These are phyloP conservation scores for Zopfochytrium polystomum DNA, from an alignment of 371 early-diverging fungal genomes.

Conservation along the genomic window DNA sequence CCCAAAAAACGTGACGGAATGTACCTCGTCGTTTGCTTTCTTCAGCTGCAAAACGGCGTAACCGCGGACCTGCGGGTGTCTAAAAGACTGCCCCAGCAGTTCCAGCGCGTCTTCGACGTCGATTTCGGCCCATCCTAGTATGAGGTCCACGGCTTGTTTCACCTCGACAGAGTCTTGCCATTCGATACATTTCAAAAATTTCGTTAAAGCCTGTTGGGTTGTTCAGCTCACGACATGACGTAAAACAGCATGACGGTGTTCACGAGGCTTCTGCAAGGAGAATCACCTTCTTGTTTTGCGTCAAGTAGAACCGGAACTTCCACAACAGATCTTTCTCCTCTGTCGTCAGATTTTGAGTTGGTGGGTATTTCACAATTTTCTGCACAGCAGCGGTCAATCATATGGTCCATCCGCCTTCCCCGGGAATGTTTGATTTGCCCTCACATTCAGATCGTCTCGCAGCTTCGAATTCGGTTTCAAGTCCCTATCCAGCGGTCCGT, in stretches of 20 bases:
- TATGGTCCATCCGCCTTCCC: neutral
- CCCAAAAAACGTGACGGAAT: neutral
- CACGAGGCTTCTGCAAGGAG: neutral
- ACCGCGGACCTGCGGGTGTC: constrained; percentile 72
- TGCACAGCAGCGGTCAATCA: constrained; percentile 29
- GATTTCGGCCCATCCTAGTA: constrained; percentile 85
- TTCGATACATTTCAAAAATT: constrained; percentile 91
- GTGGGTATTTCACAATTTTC: constrained; percentile 88
- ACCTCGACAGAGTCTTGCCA: constrained; percentile 92
- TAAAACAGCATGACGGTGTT: neutral
- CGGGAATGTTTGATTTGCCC: constrained; percentile 5
- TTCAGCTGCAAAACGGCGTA: constrained; percentile 87
- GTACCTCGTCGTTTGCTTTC: constrained; percentile 88
- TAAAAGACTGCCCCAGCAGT: constrained; percentile 83
- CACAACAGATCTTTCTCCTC: constrained; percentile 92
- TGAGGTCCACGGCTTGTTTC: constrained; percentile 83
- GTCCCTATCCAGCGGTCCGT: constrained; percentile 85
- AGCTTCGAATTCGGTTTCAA: constrained; percentile 92
- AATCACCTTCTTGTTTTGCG: constrained; percentile 73
- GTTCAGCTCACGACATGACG: too few relatives aligned
- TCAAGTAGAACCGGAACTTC: constrained; percentile 93
- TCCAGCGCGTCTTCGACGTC: constrained; percentile 94
- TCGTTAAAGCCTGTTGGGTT: constrained; percentile 88
- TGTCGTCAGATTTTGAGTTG: constrained; percentile 71
- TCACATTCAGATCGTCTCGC: constrained; percentile 87